phyloP scores from a whole-genome alignment of 1,139 yeast species.

The Pichia sp. region DNA sequence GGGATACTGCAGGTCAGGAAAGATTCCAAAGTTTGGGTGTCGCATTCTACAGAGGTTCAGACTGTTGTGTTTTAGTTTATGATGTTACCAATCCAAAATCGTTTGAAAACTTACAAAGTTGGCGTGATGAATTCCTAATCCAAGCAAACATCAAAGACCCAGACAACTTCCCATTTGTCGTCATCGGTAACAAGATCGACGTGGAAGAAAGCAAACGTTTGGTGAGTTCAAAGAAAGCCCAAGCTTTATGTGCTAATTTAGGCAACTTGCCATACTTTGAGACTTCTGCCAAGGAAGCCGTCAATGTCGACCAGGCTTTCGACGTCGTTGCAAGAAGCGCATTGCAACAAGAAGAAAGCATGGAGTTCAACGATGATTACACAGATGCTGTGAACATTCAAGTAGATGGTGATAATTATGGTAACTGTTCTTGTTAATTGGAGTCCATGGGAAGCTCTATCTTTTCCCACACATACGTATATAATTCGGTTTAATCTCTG shows the following conservation, averaged over 20 bases:
- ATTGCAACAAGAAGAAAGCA: slow-evolving; percentile 78
- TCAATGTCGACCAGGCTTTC: slow-evolving; percentile 92
- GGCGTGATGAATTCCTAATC: slow-evolving; percentile 95
- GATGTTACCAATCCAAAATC: slow-evolving; percentile 99
- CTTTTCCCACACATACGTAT: no score
- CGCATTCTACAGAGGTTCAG: slow-evolving; percentile 98
- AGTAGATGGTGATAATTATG: slow-evolving; percentile 70
- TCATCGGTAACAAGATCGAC: slow-evolving; percentile 93
- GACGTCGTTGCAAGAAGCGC: slow-evolving; percentile 97
- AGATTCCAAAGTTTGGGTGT: slow-evolving; percentile 97
- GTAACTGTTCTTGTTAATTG: slow-evolving; percentile 70
- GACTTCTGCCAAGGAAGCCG: slow-evolving; percentile 92
- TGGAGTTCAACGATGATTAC: slow-evolving; percentile 87
- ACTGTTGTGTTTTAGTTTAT: slow-evolving; percentile 95
- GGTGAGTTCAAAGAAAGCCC: slow-evolving; percentile 80
- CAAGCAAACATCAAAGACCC: slow-evolving; percentile 95
- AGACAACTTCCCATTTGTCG: slow-evolving; percentile 92
- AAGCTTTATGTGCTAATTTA: slow-evolving; percentile 77
- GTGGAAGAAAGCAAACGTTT: slow-evolving; percentile 89
- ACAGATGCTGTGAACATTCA: slow-evolving; percentile 96
- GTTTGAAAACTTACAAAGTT: slow-evolving; percentile 95
- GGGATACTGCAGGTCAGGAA: slow-evolving; percentile 99
- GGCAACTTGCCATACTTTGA: slow-evolving; percentile 94
- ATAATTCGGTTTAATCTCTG: no score
- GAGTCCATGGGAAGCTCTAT: no score